Evolutionary conservation across 768 basidiomycete species (phyloP), one percentile per base, ranked within the genome.

Genomic region (Lactarius vividus): DNA sequence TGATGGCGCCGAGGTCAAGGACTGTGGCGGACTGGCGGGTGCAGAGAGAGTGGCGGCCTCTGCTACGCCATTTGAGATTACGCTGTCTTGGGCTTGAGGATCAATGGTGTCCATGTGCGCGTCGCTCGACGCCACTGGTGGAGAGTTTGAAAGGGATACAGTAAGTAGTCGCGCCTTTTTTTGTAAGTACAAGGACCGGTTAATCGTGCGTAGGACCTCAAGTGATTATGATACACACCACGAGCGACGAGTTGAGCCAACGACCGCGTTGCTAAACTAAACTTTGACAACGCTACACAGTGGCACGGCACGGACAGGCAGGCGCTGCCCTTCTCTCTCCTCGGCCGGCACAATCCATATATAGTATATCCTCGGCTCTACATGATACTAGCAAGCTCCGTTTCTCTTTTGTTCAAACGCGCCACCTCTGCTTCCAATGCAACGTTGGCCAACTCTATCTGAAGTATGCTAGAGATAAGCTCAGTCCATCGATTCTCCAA

Each of bases 371-470:
- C 16, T 44, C 64, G 31, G 49, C 59, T 56, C 33, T 65, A 62
- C 35, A 68, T 74, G 40, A 71, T 59, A 56, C 78, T 80, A 52
- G 83, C 80, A 57, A 92, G 79, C 71, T 91, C 89, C 4, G 80
- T 83, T 74, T 89, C 88, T 67, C 76, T 82, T 66, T 77, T 78
- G 70, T 82, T 81, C 60, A 92, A 76, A 44, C 81, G 77, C 55
- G 82, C 84, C 57, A 97, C 81, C 72, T 97, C 94, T 6, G 81
- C 87, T 71, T 95, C 94, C 75, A 97, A 76, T 31, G 94, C 93
- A 49, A 88, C 83, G 74, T 94, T 96, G 20, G 95, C 96, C 86
- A 98, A 88, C 81, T 97, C 96, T 69, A 97, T 90, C 77, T 98
- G 96, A 65, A 98, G 78, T 54, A 96, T 90, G 60, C 78, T 89